These are phyloP conservation scores for Apiotrichum sp. DNA, from an alignment of 1,284 basidiomycete species.

Conservation along the genomic window DNA sequence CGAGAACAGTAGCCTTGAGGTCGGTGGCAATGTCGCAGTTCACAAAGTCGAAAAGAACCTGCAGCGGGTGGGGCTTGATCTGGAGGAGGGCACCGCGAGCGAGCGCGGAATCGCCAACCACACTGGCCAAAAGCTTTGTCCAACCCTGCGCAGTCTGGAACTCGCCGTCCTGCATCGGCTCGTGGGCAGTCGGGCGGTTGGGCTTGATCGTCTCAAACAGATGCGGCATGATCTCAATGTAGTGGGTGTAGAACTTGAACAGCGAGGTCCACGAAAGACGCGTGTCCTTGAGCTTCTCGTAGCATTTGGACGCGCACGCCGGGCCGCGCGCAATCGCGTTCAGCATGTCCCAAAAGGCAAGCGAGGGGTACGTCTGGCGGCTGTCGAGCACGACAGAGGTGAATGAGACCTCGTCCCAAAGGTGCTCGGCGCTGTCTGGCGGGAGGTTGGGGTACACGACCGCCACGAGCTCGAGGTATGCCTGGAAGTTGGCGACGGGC, in stretches of 20 bases:
- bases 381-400: slow-evolving; percentile 77
- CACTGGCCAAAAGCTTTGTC: slow-evolving; percentile 61
- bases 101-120: slow-evolving; percentile 62
- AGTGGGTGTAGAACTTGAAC: slow-evolving; percentile 40
- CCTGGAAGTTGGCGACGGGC: slow-evolving; percentile 61
- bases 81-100: slow-evolving; percentile 52
- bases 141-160: slow-evolving; percentile 30
- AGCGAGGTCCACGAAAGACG: slow-evolving; percentile 28
- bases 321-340: slow-evolving; percentile 76
- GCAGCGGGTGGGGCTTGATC: slow-evolving; percentile 70
- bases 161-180: slow-evolving; percentile 34
- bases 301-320: slow-evolving; percentile 57
- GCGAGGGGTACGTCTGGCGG: slow-evolving; percentile 64
- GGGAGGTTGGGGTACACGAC: slow-evolving; percentile 68
- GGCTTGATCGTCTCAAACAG: slow-evolving; percentile 35
- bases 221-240: slow-evolving; percentile 36
- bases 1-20: slow-evolving; percentile 79
- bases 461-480: slow-evolving; percentile 75
- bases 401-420: slow-evolving; percentile 74
- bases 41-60: slow-evolving; percentile 68
- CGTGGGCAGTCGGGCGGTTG: slow-evolving; percentile 19
- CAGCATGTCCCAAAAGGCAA: slow-evolving; percentile 81
- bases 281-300: slow-evolving; percentile 38
- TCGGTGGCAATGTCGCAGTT: slow-evolving; percentile 77
- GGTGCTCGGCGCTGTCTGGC: slow-evolving; percentile 68